Base-by-base conservation (phyloP, 257 asterid species). In the Solanum gandarillasii region DNA sequence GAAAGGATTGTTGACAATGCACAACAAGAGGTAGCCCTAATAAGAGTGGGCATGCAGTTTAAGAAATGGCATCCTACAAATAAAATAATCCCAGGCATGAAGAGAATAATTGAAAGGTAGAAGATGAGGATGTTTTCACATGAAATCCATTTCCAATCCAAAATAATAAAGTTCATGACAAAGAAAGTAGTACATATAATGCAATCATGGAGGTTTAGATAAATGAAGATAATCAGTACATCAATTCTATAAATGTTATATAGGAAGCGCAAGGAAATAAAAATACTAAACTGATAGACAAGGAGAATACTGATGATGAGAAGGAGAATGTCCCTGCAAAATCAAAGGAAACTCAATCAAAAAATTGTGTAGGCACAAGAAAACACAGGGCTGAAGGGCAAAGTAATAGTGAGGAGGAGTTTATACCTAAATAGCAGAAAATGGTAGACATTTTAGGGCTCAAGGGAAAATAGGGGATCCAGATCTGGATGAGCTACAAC, bases 331-430 rank as follows among this genome's bases (percentile, higher is more conserved):
- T 18, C n/a, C 65, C 4, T 55, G 2, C n/a, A 55, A 55, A 55
- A 55, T 55, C 4, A 55, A 18, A 55, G 10, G n/a, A 18, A 18
- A 7, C n/a, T 18, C n/a, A 55, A 18, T 18, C 10, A 55, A 18
- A 55, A 55, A 18, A 6, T 0, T 2, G 0, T 14, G 2, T 55
- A 55, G n/a, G 65, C 65, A 55, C 0, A 18, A 7, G 65, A 55
- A 3, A 55, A 55, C 4, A 55, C n/a, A 18, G 1, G 10, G 65
- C 1, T 55, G 10, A 55, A 55, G n/a, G 65, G 4, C 9, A 2
- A 0, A 55, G 1, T 7, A 55, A 6, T 55, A 55, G n/a, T 55
- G 65, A 55, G n/a, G 2, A 18, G 65, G 65, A 55, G 2, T 55
- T 18, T 55, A 55, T 18, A 55, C 10, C n/a, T 55, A 18, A 20